Evolutionary conservation across 164 flowering plant species (phyloP).

Genomic region (Chimonanthus praecox): DNA sequence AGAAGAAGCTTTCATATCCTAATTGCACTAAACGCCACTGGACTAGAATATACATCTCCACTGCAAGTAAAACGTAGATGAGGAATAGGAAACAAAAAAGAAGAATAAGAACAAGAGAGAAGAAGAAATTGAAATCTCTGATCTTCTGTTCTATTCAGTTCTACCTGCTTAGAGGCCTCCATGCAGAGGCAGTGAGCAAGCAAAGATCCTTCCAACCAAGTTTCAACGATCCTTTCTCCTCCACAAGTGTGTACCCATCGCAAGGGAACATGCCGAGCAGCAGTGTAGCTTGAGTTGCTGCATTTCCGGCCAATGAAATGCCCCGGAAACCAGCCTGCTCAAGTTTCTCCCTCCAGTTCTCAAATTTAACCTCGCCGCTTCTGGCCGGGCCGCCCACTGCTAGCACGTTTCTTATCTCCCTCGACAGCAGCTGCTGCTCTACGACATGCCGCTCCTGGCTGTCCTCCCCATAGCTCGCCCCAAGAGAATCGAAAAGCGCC

Average conservation of each 20-base stretch:
- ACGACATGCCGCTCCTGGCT: slow-evolving; percentile 93
- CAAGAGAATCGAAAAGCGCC: slow-evolving; percentile 89
- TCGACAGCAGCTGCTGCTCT: slow-evolving; percentile 85
- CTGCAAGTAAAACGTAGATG: not conserved
- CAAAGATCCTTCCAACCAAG: slow-evolving; percentile 98
- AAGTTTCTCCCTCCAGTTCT: slow-evolving; percentile 88
- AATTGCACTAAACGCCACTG: not conserved
- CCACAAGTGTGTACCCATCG: slow-evolving; percentile 87
- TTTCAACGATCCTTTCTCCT: slow-evolving; percentile 87
- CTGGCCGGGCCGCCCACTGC: slow-evolving; percentile 80
- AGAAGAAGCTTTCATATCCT: too few relatives aligned
- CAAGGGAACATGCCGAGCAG: slow-evolving; percentile 93
- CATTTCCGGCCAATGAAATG: slow-evolving; percentile 81
- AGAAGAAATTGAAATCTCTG: not conserved
- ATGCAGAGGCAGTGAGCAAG: slow-evolving; percentile 95
- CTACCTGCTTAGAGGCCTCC: slow-evolving; percentile 47
- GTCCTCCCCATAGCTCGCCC: slow-evolving; percentile 92
- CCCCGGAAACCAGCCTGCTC: slow-evolving; percentile 76
- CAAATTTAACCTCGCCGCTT: slow-evolving; percentile 64
- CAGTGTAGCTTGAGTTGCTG: slow-evolving; percentile 88
- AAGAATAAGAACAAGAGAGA: not conserved
- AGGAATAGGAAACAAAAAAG: not conserved
- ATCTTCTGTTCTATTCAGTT: not conserved
- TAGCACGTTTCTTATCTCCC: slow-evolving; percentile 67
- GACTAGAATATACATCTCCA: not conserved